Evolutionary conservation across 1,139 yeast genomes (phyloP).

Genomic region (Taphrina confusa): DNA sequence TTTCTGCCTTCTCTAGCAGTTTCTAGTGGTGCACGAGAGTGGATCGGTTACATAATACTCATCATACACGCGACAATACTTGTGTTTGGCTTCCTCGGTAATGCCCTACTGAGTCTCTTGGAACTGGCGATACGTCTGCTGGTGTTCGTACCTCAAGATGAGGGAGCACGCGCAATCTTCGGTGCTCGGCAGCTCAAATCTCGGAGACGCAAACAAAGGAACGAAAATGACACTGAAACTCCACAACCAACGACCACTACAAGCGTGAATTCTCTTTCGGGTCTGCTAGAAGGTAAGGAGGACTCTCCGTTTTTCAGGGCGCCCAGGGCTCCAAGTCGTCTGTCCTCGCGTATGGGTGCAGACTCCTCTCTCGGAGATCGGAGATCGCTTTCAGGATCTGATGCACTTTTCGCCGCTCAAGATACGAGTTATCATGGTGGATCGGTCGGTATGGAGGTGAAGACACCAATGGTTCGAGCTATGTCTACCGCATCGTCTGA

Average conservation of each 20-base stretch:
- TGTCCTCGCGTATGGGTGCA: constrained; percentile 11
- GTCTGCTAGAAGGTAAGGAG: constrained; percentile 23
- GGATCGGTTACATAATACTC: constrained; percentile 47
- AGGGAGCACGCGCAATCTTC: constrained; percentile 40
- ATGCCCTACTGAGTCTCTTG: constrained; percentile 44
- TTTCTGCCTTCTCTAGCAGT: constrained; percentile 43
- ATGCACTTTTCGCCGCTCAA: background rate
- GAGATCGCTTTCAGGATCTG: background rate
- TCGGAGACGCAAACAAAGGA: constrained; percentile 39
- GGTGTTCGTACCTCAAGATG: constrained; percentile 42
- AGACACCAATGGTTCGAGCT: constrained; percentile 1
- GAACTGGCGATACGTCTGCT: constrained; percentile 44
- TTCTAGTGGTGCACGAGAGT: constrained; percentile 42
- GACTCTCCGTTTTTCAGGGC: constrained; percentile 32
- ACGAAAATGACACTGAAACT: constrained; percentile 14
- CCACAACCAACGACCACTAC: constrained; percentile 3
- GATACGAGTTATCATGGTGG: background rate
- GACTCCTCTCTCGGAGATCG: constrained; percentile 10
- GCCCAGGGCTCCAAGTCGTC: constrained; percentile 13
- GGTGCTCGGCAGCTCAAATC: constrained; percentile 42
- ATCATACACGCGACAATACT: constrained; percentile 45
- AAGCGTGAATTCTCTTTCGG: constrained; percentile 24
- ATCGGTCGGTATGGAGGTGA: background rate
- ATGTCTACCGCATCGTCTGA: constrained; percentile 1
- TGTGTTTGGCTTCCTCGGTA: constrained; percentile 44